These are phyloP conservation scores for Paecilomyces sp. DNA, from an alignment of 2,329 filamentous ascomycete genomes.

Conservation along the genomic window DNA sequence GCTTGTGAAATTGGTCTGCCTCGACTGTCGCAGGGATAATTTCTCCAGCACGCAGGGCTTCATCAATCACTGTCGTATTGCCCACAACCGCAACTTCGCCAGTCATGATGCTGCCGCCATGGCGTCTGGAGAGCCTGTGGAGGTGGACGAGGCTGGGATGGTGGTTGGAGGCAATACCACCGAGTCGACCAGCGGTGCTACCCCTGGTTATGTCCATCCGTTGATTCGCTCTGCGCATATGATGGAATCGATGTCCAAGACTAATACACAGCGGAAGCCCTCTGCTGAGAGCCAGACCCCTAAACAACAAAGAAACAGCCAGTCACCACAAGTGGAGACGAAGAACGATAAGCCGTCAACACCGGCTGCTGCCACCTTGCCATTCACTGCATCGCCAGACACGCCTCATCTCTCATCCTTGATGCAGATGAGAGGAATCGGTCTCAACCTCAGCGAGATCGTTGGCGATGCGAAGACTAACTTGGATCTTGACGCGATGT, in stretches of 20 bases:
- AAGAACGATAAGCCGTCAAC: conserved; percentile 1
- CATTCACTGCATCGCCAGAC: conserved; percentile 49
- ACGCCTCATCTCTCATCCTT: conserved; percentile 63
- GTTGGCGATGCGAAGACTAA: conserved; percentile 48
- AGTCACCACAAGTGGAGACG: background rate
- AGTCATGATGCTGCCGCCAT: conserved; percentile 92
- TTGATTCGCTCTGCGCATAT: conserved; percentile 52
- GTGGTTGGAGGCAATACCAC: conserved; percentile 34
- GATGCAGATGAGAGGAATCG: conserved; percentile 55
- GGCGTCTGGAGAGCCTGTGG: conserved; percentile 75
- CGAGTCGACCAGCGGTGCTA: conserved; percentile 20
- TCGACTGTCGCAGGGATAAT: conserved; percentile 80
- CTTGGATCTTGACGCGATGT: conserved; percentile 31
- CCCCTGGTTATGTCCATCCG: conserved; percentile 54
- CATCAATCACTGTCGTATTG: conserved; percentile 97
- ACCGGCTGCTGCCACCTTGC: conserved; percentile 13
- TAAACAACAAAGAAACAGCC: conserved; percentile 5
- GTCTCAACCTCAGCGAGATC: conserved; percentile 52
- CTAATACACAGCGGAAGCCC: conserved; percentile 10
- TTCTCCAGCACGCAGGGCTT: conserved; percentile 98
- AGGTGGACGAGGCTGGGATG: conserved; percentile 54
- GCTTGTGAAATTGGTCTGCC: conserved; percentile 82
- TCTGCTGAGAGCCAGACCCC: conserved; percentile 6
- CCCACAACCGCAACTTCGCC: conserved; percentile 87
- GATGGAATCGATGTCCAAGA: conserved; percentile 19